A percentile compares a stretch with the other conserved stretches of the same genome.
Evolutionary conservation across 768 basidiomycete genomes (phyloP).

Genomic region (Suillus discolor): DNA sequence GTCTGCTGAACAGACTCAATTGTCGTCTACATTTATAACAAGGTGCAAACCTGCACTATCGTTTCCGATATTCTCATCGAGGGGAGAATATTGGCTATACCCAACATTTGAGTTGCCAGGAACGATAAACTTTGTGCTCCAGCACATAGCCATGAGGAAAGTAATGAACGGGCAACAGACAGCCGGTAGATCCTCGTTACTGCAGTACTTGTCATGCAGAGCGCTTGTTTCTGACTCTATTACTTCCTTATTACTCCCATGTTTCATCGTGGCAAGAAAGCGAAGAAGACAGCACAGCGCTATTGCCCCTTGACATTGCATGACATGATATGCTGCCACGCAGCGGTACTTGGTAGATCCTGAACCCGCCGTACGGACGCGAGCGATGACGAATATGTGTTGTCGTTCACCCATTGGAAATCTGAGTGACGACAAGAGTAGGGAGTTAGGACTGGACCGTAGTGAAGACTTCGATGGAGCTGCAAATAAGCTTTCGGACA

Average conservation of each 20-base stretch:
- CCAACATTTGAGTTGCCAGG: neutral
- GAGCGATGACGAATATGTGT: neutral
- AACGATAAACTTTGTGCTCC: neutral
- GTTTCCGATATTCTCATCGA: neutral
- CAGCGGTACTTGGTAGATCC: neutral
- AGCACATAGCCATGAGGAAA: slow-evolving; percentile 1
- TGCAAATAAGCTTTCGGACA: no score
- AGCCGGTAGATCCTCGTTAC: neutral
- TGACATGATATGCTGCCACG: neutral
- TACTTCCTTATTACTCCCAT: neutral
- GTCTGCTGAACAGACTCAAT: neutral
- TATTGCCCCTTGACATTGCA: neutral
- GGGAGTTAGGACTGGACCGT: no score
- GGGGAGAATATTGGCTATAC: neutral
- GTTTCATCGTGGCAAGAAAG: neutral
- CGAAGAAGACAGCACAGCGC: neutral
- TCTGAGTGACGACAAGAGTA: no score
- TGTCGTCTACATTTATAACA: neutral
- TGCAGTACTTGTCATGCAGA: neutral
- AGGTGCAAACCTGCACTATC: neutral
- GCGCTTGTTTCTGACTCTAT: neutral
- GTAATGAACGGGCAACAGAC: neutral
- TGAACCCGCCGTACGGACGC: neutral
- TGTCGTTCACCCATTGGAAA: neutral
- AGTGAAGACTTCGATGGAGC: no score